These are phyloP conservation scores for Cardamine chenopodiifolia DNA, from an alignment of 345 rosid species.

Conservation along the genomic window DNA sequence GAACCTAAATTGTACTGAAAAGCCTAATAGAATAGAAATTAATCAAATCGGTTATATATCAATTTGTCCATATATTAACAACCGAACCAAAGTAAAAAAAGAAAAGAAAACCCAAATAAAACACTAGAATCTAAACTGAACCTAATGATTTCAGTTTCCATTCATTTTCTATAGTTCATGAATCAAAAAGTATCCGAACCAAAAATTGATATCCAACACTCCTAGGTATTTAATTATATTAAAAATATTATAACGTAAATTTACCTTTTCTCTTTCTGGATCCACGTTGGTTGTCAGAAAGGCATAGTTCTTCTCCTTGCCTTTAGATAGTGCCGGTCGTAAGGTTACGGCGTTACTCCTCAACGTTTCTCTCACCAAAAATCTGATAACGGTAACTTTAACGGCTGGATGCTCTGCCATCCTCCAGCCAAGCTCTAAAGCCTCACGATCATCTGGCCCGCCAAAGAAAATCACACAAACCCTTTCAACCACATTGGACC, in stretches of 20 bases:
- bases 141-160: no score
- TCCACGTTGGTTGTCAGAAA: constrained; percentile 58
- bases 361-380: constrained; percentile 44
- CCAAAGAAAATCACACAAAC: constrained; percentile 74
- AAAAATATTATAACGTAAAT: not conserved
- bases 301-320: constrained; percentile 51
- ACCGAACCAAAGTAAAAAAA: no score
- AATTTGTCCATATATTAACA: no score
- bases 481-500: constrained; percentile 41
- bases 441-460: constrained; percentile 84
- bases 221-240: no score
- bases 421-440: constrained; percentile 67
- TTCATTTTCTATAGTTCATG: no score
- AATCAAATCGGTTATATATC: no score
- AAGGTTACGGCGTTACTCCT: constrained; percentile 42
- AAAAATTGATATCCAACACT: no score
- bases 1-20: not conserved
- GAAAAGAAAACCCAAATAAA: no score
- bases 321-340: constrained; percentile 48
- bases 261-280: constrained; percentile 52
- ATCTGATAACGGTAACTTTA: constrained; percentile 57
- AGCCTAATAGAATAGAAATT: not conserved
- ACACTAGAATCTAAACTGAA: no score
- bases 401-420: constrained; percentile 78
- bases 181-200: no score